These are phyloP conservation scores for Trametes gibbosa DNA, from an alignment of 768 basidiomycete genomes.

Conservation along the genomic window DNA sequence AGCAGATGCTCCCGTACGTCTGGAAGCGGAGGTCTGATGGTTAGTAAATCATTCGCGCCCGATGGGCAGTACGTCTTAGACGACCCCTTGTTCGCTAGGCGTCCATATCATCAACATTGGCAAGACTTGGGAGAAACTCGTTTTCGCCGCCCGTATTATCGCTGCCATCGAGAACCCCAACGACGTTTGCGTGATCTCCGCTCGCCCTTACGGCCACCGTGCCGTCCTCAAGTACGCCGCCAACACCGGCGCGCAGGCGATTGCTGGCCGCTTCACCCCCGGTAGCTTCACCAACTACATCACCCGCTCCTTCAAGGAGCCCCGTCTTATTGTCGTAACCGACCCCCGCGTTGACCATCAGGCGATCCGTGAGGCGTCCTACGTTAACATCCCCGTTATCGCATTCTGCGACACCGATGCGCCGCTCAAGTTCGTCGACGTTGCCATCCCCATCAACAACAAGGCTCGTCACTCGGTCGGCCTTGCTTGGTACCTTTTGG, in stretches of 20 bases:
- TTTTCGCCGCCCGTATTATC: slow-evolving; percentile 95
- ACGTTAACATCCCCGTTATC: slow-evolving; percentile 99
- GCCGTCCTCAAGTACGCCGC: slow-evolving; percentile 98
- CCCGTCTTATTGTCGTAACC: slow-evolving; percentile 95
- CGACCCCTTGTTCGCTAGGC: slow-evolving; percentile 46
- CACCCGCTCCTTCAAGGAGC: slow-evolving; percentile 99
- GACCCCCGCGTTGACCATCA: slow-evolving; percentile 99
- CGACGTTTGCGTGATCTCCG: slow-evolving; percentile 97
- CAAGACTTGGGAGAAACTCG: slow-evolving; percentile 99
- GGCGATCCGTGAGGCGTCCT: slow-evolving; percentile 99
- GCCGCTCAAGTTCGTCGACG: slow-evolving; percentile 95
- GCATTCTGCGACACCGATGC: slow-evolving; percentile 99
- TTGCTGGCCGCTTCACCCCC: slow-evolving; percentile 98
- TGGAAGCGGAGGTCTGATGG: slow-evolving; percentile 96
- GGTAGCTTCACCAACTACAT: slow-evolving; percentile 99
- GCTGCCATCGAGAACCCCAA: slow-evolving; percentile 98
- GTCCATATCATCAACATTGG: slow-evolving; percentile 98
- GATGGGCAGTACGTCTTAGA: slow-evolving; percentile 20
- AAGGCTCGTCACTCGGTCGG: slow-evolving; percentile 97
- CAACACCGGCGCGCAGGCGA: slow-evolving; percentile 97
- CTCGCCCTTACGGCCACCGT: slow-evolving; percentile 98
- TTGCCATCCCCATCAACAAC: slow-evolving; percentile 99
- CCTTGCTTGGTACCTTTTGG: slow-evolving; percentile 96
- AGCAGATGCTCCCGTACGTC: slow-evolving; percentile 98
- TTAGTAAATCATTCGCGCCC: slow-evolving; percentile 38